Base-by-base conservation (phyloP, 345 rosid species). In the Rhodomyrtus tomentosa region DNA sequence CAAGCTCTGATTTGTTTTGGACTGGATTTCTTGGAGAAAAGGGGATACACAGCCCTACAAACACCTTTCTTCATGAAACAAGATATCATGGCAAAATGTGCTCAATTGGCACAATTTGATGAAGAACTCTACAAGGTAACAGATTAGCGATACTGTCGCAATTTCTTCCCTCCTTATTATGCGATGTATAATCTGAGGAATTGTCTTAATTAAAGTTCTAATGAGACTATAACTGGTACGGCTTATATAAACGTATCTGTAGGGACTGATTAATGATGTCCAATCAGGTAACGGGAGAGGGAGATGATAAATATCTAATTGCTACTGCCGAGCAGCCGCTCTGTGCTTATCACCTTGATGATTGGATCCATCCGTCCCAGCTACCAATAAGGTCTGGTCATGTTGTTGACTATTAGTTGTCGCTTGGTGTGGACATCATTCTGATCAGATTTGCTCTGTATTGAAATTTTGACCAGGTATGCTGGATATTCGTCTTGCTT, bases 261-360 rank as follows among this genome's bases (percentile, higher is more conserved):
- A 82, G 50, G 84, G 20, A 55, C 83, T 56, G 83, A 68, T 68
- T 68, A 36, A 38, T 2, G 45, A 36, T 68, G 45, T 68, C 79
- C 79, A 18, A 68, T 68, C 62, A 97, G 99, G 98, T 97, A 86
- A 95, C 98, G 56, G 99, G 99, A 80, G 98, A 96, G 84, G 96
- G 98, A 83, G 98, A 95, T 62, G 99, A 94, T 83, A 95, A 95
- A 51, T 95, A 97, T 90, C 96, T 97, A 56, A 97, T 97, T 84
- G 99, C 98, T 81, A 97, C 98, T 72, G 98, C 98, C 73, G 99
- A 97, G 86, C 99, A 97, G 84, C 98, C 98, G 10, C 94, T 97
- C 29, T 95, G 99, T 87, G 93, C 98, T 62, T 95, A 92, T 87
- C 99, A 95, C 89, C 4, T 92, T 73, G 98, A 97, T 84, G 98